A percentile compares a stretch with the other conserved stretches of the same genome.
These are phyloP conservation scores for Arthrobotrys megalospora DNA, from an alignment of 2,329 filamentous ascomycete species.

Conservation along the genomic window DNA sequence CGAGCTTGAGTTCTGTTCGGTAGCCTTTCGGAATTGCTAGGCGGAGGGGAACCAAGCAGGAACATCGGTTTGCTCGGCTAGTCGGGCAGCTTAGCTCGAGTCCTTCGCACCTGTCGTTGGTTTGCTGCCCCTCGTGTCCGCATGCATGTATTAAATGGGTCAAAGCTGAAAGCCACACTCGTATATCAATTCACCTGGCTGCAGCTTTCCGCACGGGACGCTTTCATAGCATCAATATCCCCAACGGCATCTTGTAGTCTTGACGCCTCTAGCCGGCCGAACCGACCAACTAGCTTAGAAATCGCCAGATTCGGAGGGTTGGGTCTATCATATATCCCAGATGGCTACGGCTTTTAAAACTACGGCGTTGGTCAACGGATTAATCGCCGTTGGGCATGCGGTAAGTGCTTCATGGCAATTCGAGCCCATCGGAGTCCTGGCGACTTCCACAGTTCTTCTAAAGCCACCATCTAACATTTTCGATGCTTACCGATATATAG, in stretches of 20 bases:
- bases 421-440: neutral
- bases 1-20: neutral
- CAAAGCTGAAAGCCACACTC: conserved; percentile 13
- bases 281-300: neutral
- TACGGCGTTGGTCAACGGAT: conserved; percentile 34
- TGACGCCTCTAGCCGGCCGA: too few species aligned
- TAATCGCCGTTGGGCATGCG: conserved; percentile 40
- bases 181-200: conserved; percentile 8
- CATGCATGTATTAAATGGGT: conserved; percentile 8
- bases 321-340: neutral
- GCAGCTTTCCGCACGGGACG: neutral
- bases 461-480: neutral
- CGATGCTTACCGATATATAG: neutral
- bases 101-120: conserved; percentile 1
- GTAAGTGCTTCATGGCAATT: neutral
- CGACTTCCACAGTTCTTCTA: neutral
- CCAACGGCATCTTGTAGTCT: neutral
- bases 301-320: neutral
- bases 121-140: conserved; percentile 1
- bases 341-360: conserved; percentile 39
- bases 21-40: conserved; percentile 22
- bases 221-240: neutral
- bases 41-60: conserved; percentile 9
- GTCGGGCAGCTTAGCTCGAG: conserved; percentile 7
- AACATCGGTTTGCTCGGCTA: conserved; percentile 11